Base-by-base conservation (phyloP, 768 basidiomycete genomes). In the Tylopilus felleus region DNA sequence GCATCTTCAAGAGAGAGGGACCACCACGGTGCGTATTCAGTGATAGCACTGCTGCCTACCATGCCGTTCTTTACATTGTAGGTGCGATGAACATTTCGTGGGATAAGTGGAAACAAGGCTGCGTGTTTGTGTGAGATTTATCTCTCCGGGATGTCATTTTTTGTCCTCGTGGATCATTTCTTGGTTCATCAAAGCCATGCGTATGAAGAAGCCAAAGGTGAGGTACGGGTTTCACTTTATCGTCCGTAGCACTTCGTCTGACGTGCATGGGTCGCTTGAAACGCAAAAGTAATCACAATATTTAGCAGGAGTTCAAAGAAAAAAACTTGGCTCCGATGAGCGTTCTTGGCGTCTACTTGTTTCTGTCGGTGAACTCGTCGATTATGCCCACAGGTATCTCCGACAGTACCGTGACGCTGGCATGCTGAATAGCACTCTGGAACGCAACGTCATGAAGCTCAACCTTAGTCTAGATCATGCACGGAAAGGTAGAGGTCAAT, bases 31-130 rank as follows among this genome's bases (percentile, higher is more conserved):
- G 58, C 35, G 76, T 62, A 13, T 36, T 42, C 50, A 43, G 49
- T 8, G 14, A 40, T 27, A n/a, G 25, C 19, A 27, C 2, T 28
- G 17, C 9, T 27, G 17, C n/a, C n/a, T 35, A 21, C 35, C 39
- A 33, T 28, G 9, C 21, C 29, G 6, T 16, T 21, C n/a, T 12
- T 47, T 21, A 40, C 55, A 25, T n/a, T 8, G 8, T 33, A 92
- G 90, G 90, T 94, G 92, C 63, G 91, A 94, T 62, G 91, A 93
- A 66, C 81, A 91, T 31, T 95, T 95, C 64, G 79, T 93, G 43
- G 93, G 93, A 2, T 94, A 94, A 93, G 93, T 5, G 90, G 85
- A 2, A 95, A 95, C 75, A 95, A 95, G 69, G 93, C 93, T 2
- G 92, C 93, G 10, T 94, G 93, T 65, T 77, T 93, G 35, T 93